Evolutionary conservation across 371 early-diverging fungal species (phyloP).

Genomic region (Chytridium lagenaria): DNA sequence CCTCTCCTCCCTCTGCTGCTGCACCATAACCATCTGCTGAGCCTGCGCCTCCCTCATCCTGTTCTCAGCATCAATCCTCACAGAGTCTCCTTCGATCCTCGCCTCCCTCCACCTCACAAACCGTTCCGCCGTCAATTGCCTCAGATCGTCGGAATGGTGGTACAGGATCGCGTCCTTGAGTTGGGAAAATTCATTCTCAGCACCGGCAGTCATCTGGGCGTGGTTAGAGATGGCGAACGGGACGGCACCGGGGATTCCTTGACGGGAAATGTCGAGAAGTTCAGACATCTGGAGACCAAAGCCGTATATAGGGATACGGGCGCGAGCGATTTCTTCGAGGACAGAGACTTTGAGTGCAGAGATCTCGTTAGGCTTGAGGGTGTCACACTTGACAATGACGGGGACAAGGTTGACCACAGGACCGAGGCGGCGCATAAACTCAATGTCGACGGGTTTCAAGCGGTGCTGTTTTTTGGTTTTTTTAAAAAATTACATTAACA

Average conservation of each 20-base stretch:
- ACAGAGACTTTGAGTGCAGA: constrained; percentile 58
- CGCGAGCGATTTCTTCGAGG: constrained; percentile 55
- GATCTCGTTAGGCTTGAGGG: constrained; percentile 65
- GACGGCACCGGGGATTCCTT: constrained; percentile 28
- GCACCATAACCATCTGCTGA: not conserved
- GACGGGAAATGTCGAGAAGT: constrained; percentile 27
- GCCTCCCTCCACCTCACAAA: constrained; percentile 40
- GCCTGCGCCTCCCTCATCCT: constrained; percentile 3
- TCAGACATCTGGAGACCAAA: constrained; percentile 40
- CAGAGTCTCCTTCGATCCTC: not conserved
- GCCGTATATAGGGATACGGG: constrained; percentile 49
- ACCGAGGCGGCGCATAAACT: constrained; percentile 68
- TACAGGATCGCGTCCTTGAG: constrained; percentile 38
- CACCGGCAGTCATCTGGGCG: constrained; percentile 4
- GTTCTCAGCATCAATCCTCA: not conserved
- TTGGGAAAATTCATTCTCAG: constrained; percentile 8
- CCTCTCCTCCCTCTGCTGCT: constrained; percentile 14
- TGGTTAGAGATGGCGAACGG: constrained; percentile 38
- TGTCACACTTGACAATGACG: constrained; percentile 69
- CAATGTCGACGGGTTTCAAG: constrained; percentile 62
- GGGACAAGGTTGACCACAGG: constrained; percentile 67
- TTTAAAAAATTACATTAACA: too few relatives aligned
- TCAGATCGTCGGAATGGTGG: constrained; percentile 50
- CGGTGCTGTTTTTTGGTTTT: constrained; percentile 20
- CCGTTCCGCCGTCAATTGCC: constrained; percentile 57